Evolutionary conservation across 2,329 filamentous ascomycete species (phyloP).

Genomic region (Fusarium denticulatum): DNA sequence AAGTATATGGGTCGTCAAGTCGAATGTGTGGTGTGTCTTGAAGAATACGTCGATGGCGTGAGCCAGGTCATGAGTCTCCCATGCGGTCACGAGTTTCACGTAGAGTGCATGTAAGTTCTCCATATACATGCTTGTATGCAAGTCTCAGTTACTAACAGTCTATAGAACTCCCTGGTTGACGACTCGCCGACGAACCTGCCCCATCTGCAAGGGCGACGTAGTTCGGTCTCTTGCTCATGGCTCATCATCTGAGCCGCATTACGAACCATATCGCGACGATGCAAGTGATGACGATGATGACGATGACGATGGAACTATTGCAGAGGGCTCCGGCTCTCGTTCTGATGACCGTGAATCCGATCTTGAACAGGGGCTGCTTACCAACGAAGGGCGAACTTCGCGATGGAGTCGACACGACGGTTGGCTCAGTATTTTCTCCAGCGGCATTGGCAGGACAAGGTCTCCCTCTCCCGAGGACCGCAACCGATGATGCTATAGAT

Average conservation of each 20-base stretch:
- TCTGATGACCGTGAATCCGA: slow-evolving; percentile 50
- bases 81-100: slow-evolving; percentile 98
- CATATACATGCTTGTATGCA: neutral
- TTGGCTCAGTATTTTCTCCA: slow-evolving; percentile 54
- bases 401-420: slow-evolving; percentile 44
- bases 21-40: slow-evolving; percentile 95
- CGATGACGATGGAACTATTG: slow-evolving; percentile 51
- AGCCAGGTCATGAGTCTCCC: slow-evolving; percentile 96
- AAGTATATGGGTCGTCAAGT: slow-evolving; percentile 75
- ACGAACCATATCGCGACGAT: slow-evolving; percentile 66
- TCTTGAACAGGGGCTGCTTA: slow-evolving; percentile 55
- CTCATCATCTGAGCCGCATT: slow-evolving; percentile 61
- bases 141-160: slow-evolving; percentile 21
- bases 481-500: slow-evolving; percentile 21
- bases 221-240: slow-evolving; percentile 73
- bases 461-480: slow-evolving; percentile 44
- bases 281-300: slow-evolving; percentile 56
- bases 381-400: slow-evolving; percentile 33
- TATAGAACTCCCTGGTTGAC: slow-evolving; percentile 93
- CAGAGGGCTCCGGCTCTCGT: slow-evolving; percentile 48
- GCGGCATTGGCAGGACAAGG: slow-evolving; percentile 37
- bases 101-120: slow-evolving; percentile 91
- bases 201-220: slow-evolving; percentile 98
- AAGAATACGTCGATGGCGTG: slow-evolving; percentile 95
- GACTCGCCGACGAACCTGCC: slow-evolving; percentile 93